Evolutionary conservation across 1,139 yeast species (phyloP), one percentile per base, ranked within the genome.

Genomic region (Pichia sp.): DNA sequence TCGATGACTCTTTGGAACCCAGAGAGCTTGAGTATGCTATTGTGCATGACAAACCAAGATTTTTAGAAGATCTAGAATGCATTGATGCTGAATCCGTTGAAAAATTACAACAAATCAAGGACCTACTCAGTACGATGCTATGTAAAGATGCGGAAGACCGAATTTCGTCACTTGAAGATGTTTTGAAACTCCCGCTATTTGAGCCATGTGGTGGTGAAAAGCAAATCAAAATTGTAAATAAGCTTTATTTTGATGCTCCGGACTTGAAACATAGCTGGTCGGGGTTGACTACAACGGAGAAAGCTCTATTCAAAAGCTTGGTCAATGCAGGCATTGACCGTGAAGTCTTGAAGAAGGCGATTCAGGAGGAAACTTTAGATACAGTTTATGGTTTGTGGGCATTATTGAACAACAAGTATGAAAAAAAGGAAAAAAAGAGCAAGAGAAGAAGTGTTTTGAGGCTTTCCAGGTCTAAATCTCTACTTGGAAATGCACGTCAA

Each of bases 361-460:
- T 88, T 2, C 52, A 63, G 17, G 66, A 72, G 37, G 72, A 72
- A 35, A 76, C 77, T 39, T 78, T 87, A 61, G 94, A 85, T 54
- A 67, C 87, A 0, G 60, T 85, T 18, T 78, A 88, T n/a, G 96
- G 95, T 0, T 67, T 84, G 42, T 91, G 94, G 82, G 81, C 79
- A 31, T 63, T 91, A 12, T 60, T 81, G 12, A 61, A 85, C 15
- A 88, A 85, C 27, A 66, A 63, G 50, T 65, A 27, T 9, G 29
- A 83, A 47, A 72, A 41, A 67, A 69, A 10, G 11, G 30, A 82
- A 46, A 72, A 41, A 68, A 35, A 63, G 66, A 14, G 19, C 22
- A 64, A 73, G 48, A 74, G 80, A 21, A 61, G 72, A 40, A 71
- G 77, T 34, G 77, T 78, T 29, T 40, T 66, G 25, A 61, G 46